These are phyloP conservation scores for Trypethelium eluteriae DNA, from an alignment of 495 filamentous ascomycete genomes.

Conservation along the genomic window DNA sequence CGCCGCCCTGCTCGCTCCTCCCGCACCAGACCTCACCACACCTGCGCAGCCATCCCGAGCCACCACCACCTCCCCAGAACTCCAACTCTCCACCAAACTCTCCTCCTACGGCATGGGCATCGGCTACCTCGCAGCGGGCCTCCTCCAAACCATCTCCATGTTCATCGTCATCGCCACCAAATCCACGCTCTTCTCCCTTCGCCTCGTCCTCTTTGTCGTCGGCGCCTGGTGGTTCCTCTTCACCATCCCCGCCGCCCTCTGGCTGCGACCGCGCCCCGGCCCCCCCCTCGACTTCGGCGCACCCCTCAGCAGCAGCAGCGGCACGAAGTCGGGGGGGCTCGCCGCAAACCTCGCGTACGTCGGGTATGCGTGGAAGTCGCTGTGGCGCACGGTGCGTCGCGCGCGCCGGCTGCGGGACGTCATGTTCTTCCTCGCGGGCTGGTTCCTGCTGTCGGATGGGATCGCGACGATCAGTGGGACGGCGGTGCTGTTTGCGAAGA, in stretches of 20 bases:
- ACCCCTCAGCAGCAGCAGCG: no score
- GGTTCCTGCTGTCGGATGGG: constrained; percentile 90
- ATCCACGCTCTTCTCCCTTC: constrained; percentile 26
- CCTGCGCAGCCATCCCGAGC: constrained; percentile 20
- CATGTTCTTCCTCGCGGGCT: constrained; percentile 76
- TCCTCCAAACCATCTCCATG: constrained; percentile 36
- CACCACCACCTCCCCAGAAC: constrained; percentile 27
- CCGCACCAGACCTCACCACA: constrained; percentile 21
- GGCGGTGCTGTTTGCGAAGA: constrained; percentile 92
- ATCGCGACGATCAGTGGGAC: constrained; percentile 94
- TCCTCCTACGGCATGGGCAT: constrained; percentile 40
- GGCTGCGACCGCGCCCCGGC: constrained; percentile 84
- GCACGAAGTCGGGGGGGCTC: constrained; percentile 36
- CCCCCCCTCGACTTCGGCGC: constrained; percentile 53
- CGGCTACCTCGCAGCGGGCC: constrained; percentile 36
- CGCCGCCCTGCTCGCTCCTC: constrained; percentile 27
- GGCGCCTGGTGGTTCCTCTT: constrained; percentile 95
- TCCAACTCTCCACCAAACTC: constrained; percentile 38
- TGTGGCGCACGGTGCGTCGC: constrained; percentile 69
- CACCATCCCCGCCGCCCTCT: constrained; percentile 79
- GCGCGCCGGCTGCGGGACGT: constrained; percentile 79
- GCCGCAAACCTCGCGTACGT: constrained; percentile 50
- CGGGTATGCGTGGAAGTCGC: constrained; percentile 71
- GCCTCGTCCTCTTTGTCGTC: constrained; percentile 62
- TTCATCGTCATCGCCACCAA: constrained; percentile 28